Base-by-base conservation (phyloP, 106 monocot genomes). In the Narthecium ossifragum region DNA sequence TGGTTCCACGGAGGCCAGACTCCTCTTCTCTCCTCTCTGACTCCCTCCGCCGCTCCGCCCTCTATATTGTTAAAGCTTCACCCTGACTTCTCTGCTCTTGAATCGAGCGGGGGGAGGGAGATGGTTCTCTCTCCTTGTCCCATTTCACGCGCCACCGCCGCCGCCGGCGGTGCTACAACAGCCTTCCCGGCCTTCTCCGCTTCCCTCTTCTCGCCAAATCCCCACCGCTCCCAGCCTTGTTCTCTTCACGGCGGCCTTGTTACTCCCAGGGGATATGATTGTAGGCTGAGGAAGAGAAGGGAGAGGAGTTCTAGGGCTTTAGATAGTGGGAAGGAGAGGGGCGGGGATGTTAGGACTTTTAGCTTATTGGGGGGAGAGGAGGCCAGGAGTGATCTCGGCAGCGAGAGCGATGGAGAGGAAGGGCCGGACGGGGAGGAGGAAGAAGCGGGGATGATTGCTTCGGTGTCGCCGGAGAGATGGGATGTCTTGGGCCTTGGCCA, bases 401-500 rank as follows among this genome's bases (percentile, higher is more conserved):
- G 46, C 23, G 68, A 68, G 55, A 63, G 63, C 51, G 81, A 67
- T 14, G 73, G 61, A 0, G 70, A 77, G 17, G 80, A 75, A 15
- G 74, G 61, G 33, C 76, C 69, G 38, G 71, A 71, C n/a, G 50
- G 58, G 31, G 28, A 8, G 8, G 56, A 28, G 29, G 69, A 65
- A 27, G 70, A 63, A 12, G 76, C 26, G 55, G 74, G 47, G 57
- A 25, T 61, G 55, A 55, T 41, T 55, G 31, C 51, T 11, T 68
- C 71, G 20, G 58, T 49, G 14, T 33, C 68, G 17, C 89, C 85
- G 4, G 82, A 90, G 72, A 72, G 75, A 66, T 96, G 94, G 94
- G 90, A 96, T 57, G 90, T 86, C 12, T 39, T 96, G 11, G 94
- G 90, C 11, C 90, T 96, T 11, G 86, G 90, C 8, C 90, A 96